Evolutionary conservation across 495 filamentous ascomycete species (phyloP).

Genomic region (Trichoderma reesei): DNA sequence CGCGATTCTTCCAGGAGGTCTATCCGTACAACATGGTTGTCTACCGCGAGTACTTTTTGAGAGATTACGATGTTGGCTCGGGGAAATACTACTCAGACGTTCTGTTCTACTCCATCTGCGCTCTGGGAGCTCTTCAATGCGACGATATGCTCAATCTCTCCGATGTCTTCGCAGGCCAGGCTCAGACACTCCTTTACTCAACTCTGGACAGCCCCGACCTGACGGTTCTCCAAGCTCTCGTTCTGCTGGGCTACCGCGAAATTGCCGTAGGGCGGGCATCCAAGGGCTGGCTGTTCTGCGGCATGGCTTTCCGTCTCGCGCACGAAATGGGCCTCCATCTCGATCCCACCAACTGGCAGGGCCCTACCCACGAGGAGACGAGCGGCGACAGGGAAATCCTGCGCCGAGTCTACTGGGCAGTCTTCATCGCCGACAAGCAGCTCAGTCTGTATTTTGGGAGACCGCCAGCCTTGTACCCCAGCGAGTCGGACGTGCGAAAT

Average conservation of each 20-base stretch:
- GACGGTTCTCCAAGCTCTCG: conserved; percentile 23
- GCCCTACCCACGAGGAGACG: neutral
- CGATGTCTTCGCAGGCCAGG: conserved; percentile 24
- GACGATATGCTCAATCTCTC: conserved; percentile 20
- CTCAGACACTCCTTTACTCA: conserved; percentile 23
- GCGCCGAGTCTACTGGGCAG: conserved; percentile 26
- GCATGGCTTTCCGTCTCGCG: conserved; percentile 15
- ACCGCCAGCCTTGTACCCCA: conserved; percentile 24
- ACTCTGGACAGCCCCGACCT: conserved; percentile 25
- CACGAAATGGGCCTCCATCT: conserved; percentile 25
- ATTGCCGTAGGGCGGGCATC: conserved; percentile 23
- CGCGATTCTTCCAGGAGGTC: conserved; percentile 22
- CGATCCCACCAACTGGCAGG: conserved; percentile 27
- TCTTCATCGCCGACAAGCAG: conserved; percentile 25
- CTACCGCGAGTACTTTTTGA: conserved; percentile 25
- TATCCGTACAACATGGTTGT: conserved; percentile 27
- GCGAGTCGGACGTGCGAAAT: conserved; percentile 24
- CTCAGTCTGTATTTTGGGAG: conserved; percentile 25
- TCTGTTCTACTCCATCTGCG: conserved; percentile 25
- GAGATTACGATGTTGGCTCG: conserved; percentile 21
- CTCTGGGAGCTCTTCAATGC: conserved; percentile 22
- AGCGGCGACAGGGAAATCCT: conserved; percentile 18
- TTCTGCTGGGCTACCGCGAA: conserved; percentile 24
- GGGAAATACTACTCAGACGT: conserved; percentile 27
- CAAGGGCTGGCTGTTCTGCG: conserved; percentile 28